A percentile compares a stretch with the other conserved stretches of the same genome.
Evolutionary conservation across 169 alveolate genomes (phyloP).

Genomic region (Miamiensis avidus): DNA sequence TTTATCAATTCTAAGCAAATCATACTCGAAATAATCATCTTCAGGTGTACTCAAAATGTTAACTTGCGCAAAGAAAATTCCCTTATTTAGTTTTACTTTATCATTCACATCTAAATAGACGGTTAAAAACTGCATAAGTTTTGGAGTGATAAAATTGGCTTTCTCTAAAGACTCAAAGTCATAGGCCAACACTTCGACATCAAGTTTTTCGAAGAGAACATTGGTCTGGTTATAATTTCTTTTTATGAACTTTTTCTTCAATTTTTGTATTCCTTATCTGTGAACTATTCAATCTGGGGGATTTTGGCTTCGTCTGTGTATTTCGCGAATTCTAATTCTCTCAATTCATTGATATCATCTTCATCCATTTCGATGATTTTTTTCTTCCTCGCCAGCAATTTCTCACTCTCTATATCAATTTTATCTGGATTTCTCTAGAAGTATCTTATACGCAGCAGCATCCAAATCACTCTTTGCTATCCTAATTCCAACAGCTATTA

Average conservation of each 20-base stretch:
- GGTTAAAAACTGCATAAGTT: background rate
- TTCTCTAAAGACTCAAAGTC: background rate
- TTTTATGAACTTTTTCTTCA: too few species aligned
- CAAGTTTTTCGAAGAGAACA: background rate
- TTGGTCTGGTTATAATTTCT: background rate
- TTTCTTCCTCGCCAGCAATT: background rate
- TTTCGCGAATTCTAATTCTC: background rate
- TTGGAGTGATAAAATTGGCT: background rate
- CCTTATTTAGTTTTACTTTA: background rate
- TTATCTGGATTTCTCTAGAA: background rate
- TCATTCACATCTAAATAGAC: background rate
- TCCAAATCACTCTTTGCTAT: background rate
- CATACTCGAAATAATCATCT: background rate
- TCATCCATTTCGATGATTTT: background rate
- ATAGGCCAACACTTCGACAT: background rate
- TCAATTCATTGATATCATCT: background rate
- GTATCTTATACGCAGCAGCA: background rate
- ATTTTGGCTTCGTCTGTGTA: background rate
- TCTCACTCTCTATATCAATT: background rate
- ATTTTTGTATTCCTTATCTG: background rate
- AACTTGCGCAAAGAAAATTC: background rate
- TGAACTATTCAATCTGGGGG: background rate
- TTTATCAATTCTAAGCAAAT: background rate
- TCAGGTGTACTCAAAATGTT: background rate
- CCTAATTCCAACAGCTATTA: background rate